Evolutionary conservation across 306 rosid species (phyloP).

Genomic region (Clitoria ternatea): DNA sequence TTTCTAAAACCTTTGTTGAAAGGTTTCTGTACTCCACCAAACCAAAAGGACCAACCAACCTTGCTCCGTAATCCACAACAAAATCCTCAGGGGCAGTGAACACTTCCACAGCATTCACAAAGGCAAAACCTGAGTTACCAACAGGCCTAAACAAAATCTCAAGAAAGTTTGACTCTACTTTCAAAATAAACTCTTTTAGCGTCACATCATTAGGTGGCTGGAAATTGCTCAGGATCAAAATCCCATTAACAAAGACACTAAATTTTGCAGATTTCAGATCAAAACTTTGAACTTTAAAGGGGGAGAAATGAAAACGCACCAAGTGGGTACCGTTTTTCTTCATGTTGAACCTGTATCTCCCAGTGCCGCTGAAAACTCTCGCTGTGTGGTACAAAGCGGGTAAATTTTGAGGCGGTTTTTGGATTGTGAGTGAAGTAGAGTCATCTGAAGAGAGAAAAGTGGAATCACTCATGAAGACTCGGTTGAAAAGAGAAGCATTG

Average conservation of each 20-base stretch:
- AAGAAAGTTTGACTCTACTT: slow-evolving; percentile 41
- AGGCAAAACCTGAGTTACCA: slow-evolving; percentile 52
- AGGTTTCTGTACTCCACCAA: slow-evolving; percentile 48
- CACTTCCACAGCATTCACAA: slow-evolving; percentile 76
- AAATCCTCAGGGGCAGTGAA: slow-evolving; percentile 77
- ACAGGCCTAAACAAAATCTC: slow-evolving; percentile 59
- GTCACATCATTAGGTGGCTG: slow-evolving; percentile 29
- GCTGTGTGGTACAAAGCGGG: slow-evolving; percentile 60
- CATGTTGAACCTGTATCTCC: slow-evolving; percentile 57
- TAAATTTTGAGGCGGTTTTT: slow-evolving; percentile 47
- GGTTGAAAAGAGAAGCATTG: slow-evolving; percentile 51
- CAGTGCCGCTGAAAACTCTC: slow-evolving; percentile 60
- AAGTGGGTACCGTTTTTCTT: slow-evolving; percentile 68
- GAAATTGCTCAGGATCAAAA: slow-evolving; percentile 29
- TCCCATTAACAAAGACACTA: slow-evolving; percentile 45
- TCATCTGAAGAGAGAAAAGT: slow-evolving; percentile 41
- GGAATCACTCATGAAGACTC: slow-evolving; percentile 58
- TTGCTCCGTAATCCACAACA: slow-evolving; percentile 64
- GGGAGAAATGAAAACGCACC: slow-evolving; percentile 82
- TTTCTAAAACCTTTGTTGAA: slow-evolving; percentile 71
- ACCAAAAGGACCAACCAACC: slow-evolving; percentile 48
- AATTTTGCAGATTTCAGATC: slow-evolving; percentile 60
- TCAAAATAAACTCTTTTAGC: slow-evolving; percentile 61
- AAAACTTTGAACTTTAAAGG: slow-evolving; percentile 57
- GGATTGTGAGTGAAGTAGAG: slow-evolving; percentile 49